Conservation (phyloP, 2,329 filamentous ascomycete species). For the Podosphaera fusca region DNA sequence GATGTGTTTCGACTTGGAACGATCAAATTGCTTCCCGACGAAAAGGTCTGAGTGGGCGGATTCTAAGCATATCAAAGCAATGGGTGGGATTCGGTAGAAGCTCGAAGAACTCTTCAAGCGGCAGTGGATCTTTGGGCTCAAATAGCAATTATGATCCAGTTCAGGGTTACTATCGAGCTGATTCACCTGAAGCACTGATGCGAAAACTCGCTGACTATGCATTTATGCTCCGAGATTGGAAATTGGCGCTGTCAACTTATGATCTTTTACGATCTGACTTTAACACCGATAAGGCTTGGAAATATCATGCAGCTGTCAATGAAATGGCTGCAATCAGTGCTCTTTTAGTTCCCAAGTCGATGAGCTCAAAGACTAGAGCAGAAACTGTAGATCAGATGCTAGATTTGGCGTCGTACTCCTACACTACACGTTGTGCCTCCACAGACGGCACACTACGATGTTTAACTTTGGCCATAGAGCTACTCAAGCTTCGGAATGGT, state of each 20-base stretch:
- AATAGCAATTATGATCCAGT: conserved; percentile 50
- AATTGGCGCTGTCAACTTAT: conserved; percentile 75
- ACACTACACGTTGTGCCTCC: conserved; percentile 60
- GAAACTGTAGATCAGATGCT: conserved; percentile 73
- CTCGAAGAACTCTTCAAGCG: conserved; percentile 10
- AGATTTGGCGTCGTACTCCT: conserved; percentile 79
- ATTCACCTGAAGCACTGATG: conserved; percentile 73
- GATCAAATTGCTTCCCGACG: conserved; percentile 85
- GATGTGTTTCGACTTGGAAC: conserved; percentile 78
- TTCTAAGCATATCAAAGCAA: conserved; percentile 79
- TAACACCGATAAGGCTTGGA: conserved; percentile 90
- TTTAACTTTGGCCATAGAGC: conserved; percentile 53
- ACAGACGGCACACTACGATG: conserved; percentile 63
- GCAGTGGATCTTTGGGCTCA: conserved; percentile 20
- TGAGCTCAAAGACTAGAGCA: conserved; percentile 51
- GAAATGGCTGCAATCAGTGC: conserved; percentile 84
- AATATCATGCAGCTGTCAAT: conserved; percentile 74
- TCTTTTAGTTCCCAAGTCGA: conserved; percentile 49
- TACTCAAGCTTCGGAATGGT: conserved; percentile 59
- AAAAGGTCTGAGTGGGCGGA: conserved; percentile 72
- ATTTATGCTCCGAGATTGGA: conserved; percentile 94
- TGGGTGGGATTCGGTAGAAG: conserved; percentile 61
- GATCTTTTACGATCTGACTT: conserved; percentile 78
- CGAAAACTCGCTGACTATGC: conserved; percentile 84
- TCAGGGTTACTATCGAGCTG: conserved; percentile 62